Evolutionary conservation across 164 flowering plant species (phyloP), one percentile per base, ranked within the genome.

Genomic region (Aristolochia fimbriata): DNA sequence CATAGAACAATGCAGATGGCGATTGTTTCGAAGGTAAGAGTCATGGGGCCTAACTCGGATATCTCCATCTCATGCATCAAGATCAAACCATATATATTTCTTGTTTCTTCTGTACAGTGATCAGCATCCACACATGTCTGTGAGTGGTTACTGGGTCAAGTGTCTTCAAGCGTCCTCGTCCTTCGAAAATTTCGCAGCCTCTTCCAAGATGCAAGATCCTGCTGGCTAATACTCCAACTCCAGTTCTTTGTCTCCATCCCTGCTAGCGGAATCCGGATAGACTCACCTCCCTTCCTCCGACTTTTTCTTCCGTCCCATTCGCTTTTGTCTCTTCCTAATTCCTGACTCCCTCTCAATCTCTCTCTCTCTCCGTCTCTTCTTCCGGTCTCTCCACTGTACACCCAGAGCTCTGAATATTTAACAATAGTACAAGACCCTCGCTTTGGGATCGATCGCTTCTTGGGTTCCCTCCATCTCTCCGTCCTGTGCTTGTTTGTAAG

Each of bases 391-490:
- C 24, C 17, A 21, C 19, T n/a, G 20, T 22, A 13, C 10, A 7
- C n/a, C n/a, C n/a, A 48, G 15, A 60, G 22, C 19, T 25, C 5
- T 10, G 15, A 27, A 27, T 27, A 27, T 27, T 27, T 27, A 27
- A 49, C 12, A n/a, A n/a, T n/a, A n/a, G n/a, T n/a, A n/a, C n/a
- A 20, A 0, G 9, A 17, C 15, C 17, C 15, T 37, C 43, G 43
- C 12, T 6, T 25, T 3, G 55, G 15, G 63, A 45, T 60, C 63
- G 63, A 60, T 31, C 25, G 27, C 25, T 47, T 7, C 37, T 7
- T 47, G 17, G 55, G 16, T 14, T 49, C 55, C 63, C 55, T 48
- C 63, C 51, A 22, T 22, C 52, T 59, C 63, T 60, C 63, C 63
- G 63, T 49, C 63, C 17, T 25, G 9, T 17, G 23, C 45, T 49